These are phyloP conservation scores for Chytriomyces hyalinus DNA, from an alignment of 192 early-diverging fungal genomes.

Conservation along the genomic window DNA sequence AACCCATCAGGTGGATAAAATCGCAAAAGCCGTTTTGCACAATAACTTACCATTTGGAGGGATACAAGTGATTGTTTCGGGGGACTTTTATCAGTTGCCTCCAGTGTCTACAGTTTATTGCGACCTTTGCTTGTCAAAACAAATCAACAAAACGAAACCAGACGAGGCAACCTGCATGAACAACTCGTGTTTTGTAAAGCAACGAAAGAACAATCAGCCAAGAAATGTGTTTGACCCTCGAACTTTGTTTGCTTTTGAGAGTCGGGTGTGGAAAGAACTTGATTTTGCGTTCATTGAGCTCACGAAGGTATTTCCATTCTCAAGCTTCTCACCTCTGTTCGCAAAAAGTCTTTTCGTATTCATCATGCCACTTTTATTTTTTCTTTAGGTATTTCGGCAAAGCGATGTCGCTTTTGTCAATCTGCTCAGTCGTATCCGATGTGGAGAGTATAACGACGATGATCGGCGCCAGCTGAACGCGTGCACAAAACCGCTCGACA, in stretches of 20 bases:
- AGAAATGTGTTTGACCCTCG: slow-evolving; percentile 1
- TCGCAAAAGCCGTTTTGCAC: slow-evolving; percentile 9
- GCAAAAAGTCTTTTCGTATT: background rate
- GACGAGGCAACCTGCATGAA: slow-evolving; percentile 2
- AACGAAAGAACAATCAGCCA: background rate
- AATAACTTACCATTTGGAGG: slow-evolving; percentile 21
- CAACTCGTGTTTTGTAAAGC: background rate
- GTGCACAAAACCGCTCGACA: slow-evolving; percentile 17
- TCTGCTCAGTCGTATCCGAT: slow-evolving; percentile 23
- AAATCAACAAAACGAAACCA: background rate
- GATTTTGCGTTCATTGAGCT: slow-evolving; percentile 17
- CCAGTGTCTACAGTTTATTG: slow-evolving; percentile 13
- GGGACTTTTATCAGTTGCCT: slow-evolving; percentile 33
- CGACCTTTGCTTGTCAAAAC: background rate
- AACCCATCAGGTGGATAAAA: background rate
- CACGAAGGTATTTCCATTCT: background rate
- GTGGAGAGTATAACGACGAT: background rate
- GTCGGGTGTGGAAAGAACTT: slow-evolving; percentile 8
- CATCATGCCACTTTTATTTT: background rate
- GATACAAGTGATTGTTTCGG: slow-evolving; percentile 24
- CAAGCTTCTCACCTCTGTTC: background rate
- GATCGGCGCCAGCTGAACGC: slow-evolving; percentile 3
- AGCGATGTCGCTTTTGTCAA: slow-evolving; percentile 13
- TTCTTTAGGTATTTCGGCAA: slow-evolving; percentile 17
- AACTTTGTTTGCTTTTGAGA: slow-evolving; percentile 22